These are phyloP conservation scores for Torulaspora indica DNA, from an alignment of 805 yeast species.

Conservation along the genomic window DNA sequence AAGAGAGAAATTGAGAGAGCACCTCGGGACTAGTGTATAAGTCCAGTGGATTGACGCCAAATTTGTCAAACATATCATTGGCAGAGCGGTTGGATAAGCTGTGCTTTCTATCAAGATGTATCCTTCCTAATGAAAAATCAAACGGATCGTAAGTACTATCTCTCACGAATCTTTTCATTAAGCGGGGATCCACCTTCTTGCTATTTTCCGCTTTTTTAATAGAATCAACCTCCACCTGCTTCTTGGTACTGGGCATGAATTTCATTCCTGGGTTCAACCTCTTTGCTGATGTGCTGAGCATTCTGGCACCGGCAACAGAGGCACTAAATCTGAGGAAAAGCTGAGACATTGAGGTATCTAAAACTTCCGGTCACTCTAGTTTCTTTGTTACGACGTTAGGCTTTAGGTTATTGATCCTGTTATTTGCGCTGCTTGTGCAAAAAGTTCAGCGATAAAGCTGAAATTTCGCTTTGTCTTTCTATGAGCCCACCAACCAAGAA, in stretches of 20 bases:
- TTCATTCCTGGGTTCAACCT: constrained; percentile 7
- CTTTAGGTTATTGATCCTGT: no score
- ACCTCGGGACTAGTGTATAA: constrained; percentile 68
- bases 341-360: neutral
- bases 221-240: constrained; percentile 11
- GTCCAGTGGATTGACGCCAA: constrained; percentile 61
- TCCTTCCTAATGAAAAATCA: constrained; percentile 63
- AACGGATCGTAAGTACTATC: constrained; percentile 71
- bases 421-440: neutral
- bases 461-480: neutral
- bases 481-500: neutral
- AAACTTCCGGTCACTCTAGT: neutral
- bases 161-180: constrained; percentile 45
- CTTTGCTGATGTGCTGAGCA: constrained; percentile 3
- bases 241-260: constrained; percentile 10
- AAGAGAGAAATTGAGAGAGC: constrained; percentile 58
- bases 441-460: neutral
- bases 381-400: neutral
- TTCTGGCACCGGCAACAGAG: constrained; percentile 1
- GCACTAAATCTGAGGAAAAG: neutral
- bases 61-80: constrained; percentile 41
- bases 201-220: constrained; percentile 14
- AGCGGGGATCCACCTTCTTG: constrained; percentile 35
- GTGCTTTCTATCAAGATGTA: constrained; percentile 45
- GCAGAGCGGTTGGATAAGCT: constrained; percentile 24